A percentile compares a stretch with the other conserved stretches of the same genome.
Conservation (phyloP, 2,329 filamentous ascomycete genomes). For the Monilinia laxa region DNA sequence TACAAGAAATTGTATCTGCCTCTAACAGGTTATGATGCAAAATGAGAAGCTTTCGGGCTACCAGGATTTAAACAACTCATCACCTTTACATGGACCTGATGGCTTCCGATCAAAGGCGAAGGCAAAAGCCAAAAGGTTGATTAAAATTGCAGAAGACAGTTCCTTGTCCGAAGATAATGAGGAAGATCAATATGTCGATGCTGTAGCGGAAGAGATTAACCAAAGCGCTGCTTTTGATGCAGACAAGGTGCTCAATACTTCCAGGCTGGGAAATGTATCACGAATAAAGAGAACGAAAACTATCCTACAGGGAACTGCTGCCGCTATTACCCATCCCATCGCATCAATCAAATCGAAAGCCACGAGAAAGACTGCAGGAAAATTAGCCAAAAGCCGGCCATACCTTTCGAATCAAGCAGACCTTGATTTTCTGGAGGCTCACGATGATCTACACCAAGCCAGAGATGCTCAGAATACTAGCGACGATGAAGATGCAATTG, state of each 20-base stretch:
- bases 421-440: slow-evolving; percentile 42
- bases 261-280: slow-evolving; percentile 21
- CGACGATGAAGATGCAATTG: slow-evolving; percentile 28
- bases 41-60: slow-evolving; percentile 16
- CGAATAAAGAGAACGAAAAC: slow-evolving; percentile 23
- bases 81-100: background rate
- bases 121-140: slow-evolving; percentile 3
- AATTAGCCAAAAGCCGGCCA: slow-evolving; percentile 30
- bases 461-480: slow-evolving; percentile 6
- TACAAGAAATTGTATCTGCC: background rate
- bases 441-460: slow-evolving; percentile 31
- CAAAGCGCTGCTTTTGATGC: slow-evolving; percentile 32
- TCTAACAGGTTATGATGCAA: slow-evolving; percentile 5
- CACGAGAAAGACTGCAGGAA: slow-evolving; percentile 29
- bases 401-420: slow-evolving; percentile 42
- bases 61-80: background rate
- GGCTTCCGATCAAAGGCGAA: slow-evolving; percentile 7
- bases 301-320: slow-evolving; percentile 23
- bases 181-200: background rate
- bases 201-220: slow-evolving; percentile 23
- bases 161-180: background rate
- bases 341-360: slow-evolving; percentile 28
- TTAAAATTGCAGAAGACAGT: background rate
- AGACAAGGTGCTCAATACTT: slow-evolving; percentile 26
- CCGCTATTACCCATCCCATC: slow-evolving; percentile 30